Base-by-base conservation (phyloP, 495 filamentous ascomycete species). In the Aspergillus indologenus region DNA sequence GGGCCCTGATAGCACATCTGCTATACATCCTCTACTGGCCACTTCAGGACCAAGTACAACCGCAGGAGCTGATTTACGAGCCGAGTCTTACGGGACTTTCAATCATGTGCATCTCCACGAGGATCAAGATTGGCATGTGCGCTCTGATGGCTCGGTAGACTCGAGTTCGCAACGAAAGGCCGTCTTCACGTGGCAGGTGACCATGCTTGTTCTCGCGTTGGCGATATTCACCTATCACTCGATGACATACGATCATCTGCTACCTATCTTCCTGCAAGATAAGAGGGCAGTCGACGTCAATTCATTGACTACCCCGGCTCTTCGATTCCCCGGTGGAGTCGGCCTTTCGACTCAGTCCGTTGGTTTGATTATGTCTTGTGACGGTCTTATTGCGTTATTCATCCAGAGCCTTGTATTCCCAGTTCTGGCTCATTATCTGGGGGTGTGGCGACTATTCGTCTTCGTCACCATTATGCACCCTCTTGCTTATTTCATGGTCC, bases 211-310 rank as follows among this genome's bases (percentile, higher is more conserved):
- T 18, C 54, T 87, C 19, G 84, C 90, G 5, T 76, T 94, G 24
- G 86, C 87, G 5, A 90, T 94, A 59, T 94, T 91, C 73, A 91
- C 89, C 1, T 93, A 92, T 59, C 90, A 93, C 66, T 88, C 85
- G 42, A 94, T 94, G 90, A 90, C 88, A 15, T 94, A 88, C 62
- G 90, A 93, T 61, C 88, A 91, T 70, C 81, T 94, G 0, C 72
- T 94, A 40, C 90, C 90, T 5, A 93, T 94, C 24, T 94, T 92
- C 72, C 76, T 92, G 19, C 89, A 93, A 70, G 90, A 94, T 60
- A 77, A 85, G 48, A 78, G 75, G 1, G 63, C 65, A 5, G 64
- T 61, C 21, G 65, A 65, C 31, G 42, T 73, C 9, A 60, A 65
- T 18, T 29, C 64, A 19, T 56, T 64, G 18, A 60, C 58, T 22